Conservation (phyloP, 805 yeast species). For the Kregervanrija pseudodelftensis region DNA sequence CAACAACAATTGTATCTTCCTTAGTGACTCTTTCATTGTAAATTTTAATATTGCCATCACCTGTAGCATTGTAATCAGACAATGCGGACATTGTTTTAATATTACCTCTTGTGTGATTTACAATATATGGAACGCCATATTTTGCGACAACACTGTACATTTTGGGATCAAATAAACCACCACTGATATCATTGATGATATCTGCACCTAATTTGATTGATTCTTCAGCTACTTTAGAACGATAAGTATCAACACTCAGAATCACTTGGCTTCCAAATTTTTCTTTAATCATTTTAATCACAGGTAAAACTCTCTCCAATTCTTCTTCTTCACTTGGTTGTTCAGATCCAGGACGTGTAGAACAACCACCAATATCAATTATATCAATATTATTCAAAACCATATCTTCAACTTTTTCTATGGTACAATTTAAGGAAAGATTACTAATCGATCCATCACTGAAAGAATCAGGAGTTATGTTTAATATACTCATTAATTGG, state of each 20-base stretch:
- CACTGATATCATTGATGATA: slow-evolving; percentile 85
- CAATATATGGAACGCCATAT: slow-evolving; percentile 65
- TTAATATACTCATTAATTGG: slow-evolving; percentile 77
- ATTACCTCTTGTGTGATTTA: slow-evolving; percentile 82
- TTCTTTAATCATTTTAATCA: slow-evolving; percentile 52
- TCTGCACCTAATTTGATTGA: slow-evolving; percentile 77
- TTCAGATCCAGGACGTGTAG: slow-evolving; percentile 79
- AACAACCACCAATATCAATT: slow-evolving; percentile 90
- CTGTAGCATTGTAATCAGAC: slow-evolving; percentile 41
- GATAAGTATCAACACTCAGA: slow-evolving; percentile 84
- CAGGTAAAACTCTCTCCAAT: slow-evolving; percentile 59
- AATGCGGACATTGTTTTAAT: slow-evolving; percentile 63
- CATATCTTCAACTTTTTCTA: slow-evolving; percentile 42
- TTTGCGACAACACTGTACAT: slow-evolving; percentile 68
- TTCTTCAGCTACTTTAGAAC: slow-evolving; percentile 64
- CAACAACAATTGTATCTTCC: slow-evolving; percentile 34
- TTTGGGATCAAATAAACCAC: slow-evolving; percentile 60
- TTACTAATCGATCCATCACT: slow-evolving; percentile 71
- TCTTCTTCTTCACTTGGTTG: slow-evolving; percentile 65
- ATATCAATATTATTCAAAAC: slow-evolving; percentile 60
- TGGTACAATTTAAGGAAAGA: slow-evolving; percentile 32
- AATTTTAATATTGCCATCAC: slow-evolving; percentile 17
- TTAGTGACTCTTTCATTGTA: slow-evolving; percentile 6
- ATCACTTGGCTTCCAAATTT: slow-evolving; percentile 31
- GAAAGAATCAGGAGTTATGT: slow-evolving; percentile 91